phyloP scores from a whole-genome alignment of 2,329 filamentous ascomycete species.

The Volutella citrinella region DNA sequence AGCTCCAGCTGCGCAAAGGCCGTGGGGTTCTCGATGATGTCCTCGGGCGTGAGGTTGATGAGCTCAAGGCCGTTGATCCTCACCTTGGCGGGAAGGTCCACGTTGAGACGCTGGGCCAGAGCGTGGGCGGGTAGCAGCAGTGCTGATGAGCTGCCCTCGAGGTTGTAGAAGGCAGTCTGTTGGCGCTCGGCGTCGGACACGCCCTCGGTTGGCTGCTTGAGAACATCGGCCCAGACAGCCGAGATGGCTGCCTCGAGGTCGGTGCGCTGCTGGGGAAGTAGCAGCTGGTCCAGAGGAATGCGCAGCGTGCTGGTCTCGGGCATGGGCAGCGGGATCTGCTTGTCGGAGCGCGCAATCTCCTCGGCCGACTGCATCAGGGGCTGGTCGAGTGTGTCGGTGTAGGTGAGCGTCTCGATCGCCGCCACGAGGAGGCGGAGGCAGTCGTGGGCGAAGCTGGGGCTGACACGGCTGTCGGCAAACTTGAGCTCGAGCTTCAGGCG shows the following conservation, averaged over 20 bases:
- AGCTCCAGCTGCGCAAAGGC: conserved; percentile 48
- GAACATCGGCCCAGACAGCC: conserved; percentile 42
- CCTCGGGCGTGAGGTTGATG: conserved; percentile 42
- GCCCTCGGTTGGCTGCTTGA: conserved; percentile 37
- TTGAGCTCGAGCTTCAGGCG: conserved; percentile 41
- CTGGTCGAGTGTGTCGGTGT: conserved; percentile 43
- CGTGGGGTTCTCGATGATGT: conserved; percentile 48
- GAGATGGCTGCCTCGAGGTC: conserved; percentile 41
- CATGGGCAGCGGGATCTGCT: conserved; percentile 38
- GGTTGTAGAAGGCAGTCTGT: conserved; percentile 48
- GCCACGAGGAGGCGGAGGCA: conserved; percentile 44
- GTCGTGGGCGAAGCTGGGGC: conserved; percentile 39
- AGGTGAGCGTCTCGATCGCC: conserved; percentile 44
- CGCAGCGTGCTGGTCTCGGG: conserved; percentile 21
- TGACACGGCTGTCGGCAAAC: conserved; percentile 44
- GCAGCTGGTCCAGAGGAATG: conserved; percentile 15
- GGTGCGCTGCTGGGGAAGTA: conserved; percentile 39
- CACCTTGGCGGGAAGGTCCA: conserved; percentile 36
- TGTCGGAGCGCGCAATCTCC: conserved; percentile 34
- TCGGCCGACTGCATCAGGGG: conserved; percentile 42
- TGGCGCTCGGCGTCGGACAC: conserved; percentile 41
- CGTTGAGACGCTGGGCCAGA: conserved; percentile 44
- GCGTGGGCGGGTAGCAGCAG: conserved; percentile 44
- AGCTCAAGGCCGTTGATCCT: conserved; percentile 35
- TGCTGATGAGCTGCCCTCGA: conserved; percentile 49